phyloP scores from a whole-genome alignment of 1,284 basidiomycete species.

The Fomitopsis betulina region DNA sequence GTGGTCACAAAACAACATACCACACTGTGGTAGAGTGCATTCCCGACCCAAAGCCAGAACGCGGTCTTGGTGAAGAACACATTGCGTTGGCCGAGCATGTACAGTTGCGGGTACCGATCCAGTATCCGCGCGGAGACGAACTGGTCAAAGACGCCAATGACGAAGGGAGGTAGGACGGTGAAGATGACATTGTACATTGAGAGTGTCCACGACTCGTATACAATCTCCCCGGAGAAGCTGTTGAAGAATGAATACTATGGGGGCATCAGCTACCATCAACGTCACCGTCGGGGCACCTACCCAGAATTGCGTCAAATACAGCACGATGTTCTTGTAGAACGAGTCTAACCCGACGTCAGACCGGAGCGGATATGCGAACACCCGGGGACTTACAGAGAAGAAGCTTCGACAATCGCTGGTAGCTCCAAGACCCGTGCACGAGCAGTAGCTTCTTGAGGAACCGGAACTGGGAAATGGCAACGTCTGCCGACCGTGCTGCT shows the following conservation, averaged over 20 bases:
- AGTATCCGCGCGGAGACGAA: conserved; percentile 96
- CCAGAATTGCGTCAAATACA: conserved; percentile 99
- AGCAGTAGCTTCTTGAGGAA: conserved; percentile 93
- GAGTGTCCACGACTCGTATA: conserved; percentile 98
- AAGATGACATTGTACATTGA: conserved; percentile 93
- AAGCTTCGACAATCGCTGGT: conserved; percentile 90
- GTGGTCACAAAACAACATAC: conserved; percentile 41
- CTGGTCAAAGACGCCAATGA: conserved; percentile 97
- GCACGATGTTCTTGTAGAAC: conserved; percentile 95
- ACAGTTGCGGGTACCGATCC: conserved; percentile 96
- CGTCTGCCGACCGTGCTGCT: conserved; percentile 94
- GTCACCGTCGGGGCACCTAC: conserved; percentile 40
- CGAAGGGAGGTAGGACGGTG: conserved; percentile 92
- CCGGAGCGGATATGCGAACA: not conserved
- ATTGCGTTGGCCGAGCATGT: conserved; percentile 89
- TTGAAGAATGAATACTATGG: conserved; percentile 94
- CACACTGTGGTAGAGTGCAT: conserved; percentile 92
- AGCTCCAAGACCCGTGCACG: conserved; percentile 98
- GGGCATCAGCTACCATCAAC: not conserved
- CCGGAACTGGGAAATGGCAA: conserved; percentile 98
- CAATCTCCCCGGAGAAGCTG: conserved; percentile 97
- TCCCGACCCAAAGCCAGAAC: conserved; percentile 95
- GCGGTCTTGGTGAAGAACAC: conserved; percentile 88
- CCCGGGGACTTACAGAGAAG: conserved; percentile 72
- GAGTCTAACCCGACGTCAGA: conserved; percentile 55